A percentile compares a stretch with the other conserved stretches of the same genome.
Conservation (phyloP, 805 yeast genomes). For the Metschnikowia rubicola region DNA sequence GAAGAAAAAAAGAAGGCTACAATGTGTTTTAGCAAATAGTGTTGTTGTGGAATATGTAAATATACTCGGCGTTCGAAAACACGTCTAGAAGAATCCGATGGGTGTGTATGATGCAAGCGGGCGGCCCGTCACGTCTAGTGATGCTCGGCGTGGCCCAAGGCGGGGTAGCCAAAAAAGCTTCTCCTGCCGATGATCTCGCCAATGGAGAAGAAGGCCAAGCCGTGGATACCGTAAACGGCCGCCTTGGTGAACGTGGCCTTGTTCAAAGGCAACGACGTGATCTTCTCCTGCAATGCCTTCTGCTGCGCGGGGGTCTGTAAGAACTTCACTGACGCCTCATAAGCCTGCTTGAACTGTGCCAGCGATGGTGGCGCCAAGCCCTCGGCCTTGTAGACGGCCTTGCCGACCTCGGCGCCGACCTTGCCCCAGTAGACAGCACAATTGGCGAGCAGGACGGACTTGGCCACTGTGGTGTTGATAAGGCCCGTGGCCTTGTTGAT, state of each 20-base stretch:
- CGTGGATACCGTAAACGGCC: conserved; percentile 76
- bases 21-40: neutral
- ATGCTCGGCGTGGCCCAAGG: conserved; percentile 45
- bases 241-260: conserved; percentile 60
- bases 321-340: conserved; percentile 43
- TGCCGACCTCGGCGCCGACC: conserved; percentile 61
- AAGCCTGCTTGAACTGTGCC: conserved; percentile 73
- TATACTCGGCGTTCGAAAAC: neutral
- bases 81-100: conserved; percentile 2
- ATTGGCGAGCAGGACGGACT: conserved; percentile 42
- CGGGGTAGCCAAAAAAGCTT: conserved; percentile 83
- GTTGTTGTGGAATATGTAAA: neutral
- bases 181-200: conserved; percentile 98
- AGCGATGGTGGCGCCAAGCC: conserved; percentile 87
- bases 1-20: neutral
- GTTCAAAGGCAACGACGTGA: conserved; percentile 44
- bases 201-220: conserved; percentile 85
- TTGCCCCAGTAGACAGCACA: conserved; percentile 76
- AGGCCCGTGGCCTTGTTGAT: conserved; percentile 38
- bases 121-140: conserved; percentile 16
- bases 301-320: conserved; percentile 51
- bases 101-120: conserved; percentile 1
- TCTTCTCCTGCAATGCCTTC: conserved; percentile 46
- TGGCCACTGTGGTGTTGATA: conserved; percentile 34
- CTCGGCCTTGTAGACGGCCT: conserved; percentile 85